Conservation (phyloP, 2,329 filamentous ascomycete species). For the Leptosphaerulina australis region DNA sequence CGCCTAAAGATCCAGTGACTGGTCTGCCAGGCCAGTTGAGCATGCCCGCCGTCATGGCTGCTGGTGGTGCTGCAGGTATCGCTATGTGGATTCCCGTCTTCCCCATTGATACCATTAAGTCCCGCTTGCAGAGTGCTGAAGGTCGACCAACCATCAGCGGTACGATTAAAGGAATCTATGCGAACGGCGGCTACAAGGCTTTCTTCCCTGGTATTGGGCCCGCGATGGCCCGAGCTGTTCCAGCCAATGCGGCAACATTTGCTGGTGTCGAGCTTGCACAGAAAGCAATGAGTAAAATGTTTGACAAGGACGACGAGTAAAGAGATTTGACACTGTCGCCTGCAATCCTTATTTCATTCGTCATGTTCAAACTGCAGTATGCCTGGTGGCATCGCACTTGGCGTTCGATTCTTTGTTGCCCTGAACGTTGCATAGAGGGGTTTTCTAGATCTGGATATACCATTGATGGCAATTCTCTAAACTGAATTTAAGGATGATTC, state of each 20-base stretch:
- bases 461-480: conserved; percentile 13
- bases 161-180: conserved; percentile 83
- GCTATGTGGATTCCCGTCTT: conserved; percentile 99
- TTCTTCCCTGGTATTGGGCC: conserved; percentile 98
- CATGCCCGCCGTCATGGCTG: conserved; percentile 79
- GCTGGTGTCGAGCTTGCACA: conserved; percentile 83
- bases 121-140: conserved; percentile 86
- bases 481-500: background rate
- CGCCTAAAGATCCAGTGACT: conserved; percentile 73
- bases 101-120: conserved; percentile 97
- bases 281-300: conserved; percentile 78
- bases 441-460: conserved; percentile 22
- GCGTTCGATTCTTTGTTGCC: conserved; percentile 25
- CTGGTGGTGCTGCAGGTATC: conserved; percentile 87
- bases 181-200: conserved; percentile 79
- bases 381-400: conserved; percentile 31
- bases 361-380: conserved; percentile 17
- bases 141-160: conserved; percentile 80
- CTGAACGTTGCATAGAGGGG: conserved; percentile 17
- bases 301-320: conserved; percentile 55
- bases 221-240: conserved; percentile 88
- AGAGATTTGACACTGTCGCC: background rate
- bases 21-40: conserved; percentile 81
- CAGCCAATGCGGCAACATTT: conserved; percentile 96
- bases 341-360: conserved; percentile 13